Evolutionary conservation across 306 rosid genomes (phyloP), one percentile per base, ranked within the genome.

Genomic region (Dalbergia oliveri): DNA sequence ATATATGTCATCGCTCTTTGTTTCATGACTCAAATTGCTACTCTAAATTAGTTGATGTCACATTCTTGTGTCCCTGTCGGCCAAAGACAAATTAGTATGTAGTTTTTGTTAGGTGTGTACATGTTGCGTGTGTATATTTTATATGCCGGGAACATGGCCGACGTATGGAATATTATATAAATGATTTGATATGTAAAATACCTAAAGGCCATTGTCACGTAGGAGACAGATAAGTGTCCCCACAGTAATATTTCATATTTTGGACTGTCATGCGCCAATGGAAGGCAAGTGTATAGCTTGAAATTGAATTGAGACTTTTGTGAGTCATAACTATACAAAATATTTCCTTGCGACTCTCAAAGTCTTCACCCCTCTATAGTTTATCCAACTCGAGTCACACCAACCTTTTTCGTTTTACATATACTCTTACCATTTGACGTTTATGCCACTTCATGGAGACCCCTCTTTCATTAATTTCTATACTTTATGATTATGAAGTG

Each of bases 381-480:
- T 69, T 33, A 35, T 23, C 63, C 47, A 31, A 64, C 23, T 53
- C 57, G 21, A 9, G 45, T 47, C 54, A 8, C 63, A 21, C 21
- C 59, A 50, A 76, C 51, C 11, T 81, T 73, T 61, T 65, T 41
- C 19, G 3, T 64, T 69, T 78, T 13, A 14, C 47, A 6, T 64
- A 51, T 85, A 74, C 34, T 54, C 60, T 41, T 44, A 1, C 69
- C 31, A 37, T 47, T 41, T 67, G 79, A 76, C 35, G 69, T 58
- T 19, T 45, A 4, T 19, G 74, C 51, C 78, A 66, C 69, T 80
- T 69, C 82, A 72, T 50, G 53, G 70, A 16, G 83, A 77, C 86
- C 71, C 86, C 71, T 12, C 61, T 51, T 56, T 37, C 18, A 26
- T 37, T 37, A 37, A 13, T 2, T 18, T 34, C n/a, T 47, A 4